Conservation (phyloP, 2,329 filamentous ascomycete genomes). For the Botrytis paeoniae region DNA sequence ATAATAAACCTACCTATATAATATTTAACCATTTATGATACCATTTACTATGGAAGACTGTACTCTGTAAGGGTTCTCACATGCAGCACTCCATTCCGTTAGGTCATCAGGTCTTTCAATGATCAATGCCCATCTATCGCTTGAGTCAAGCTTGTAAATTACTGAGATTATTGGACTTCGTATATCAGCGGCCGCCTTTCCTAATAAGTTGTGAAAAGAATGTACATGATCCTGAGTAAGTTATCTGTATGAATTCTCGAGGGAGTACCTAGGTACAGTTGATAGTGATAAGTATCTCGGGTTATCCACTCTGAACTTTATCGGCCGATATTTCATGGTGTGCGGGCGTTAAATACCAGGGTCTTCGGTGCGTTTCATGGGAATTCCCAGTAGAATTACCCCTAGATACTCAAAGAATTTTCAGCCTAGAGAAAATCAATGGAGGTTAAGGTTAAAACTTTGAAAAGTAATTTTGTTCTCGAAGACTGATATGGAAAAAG, state of each 20-base stretch:
- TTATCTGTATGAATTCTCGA: not conserved
- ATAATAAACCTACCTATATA: not conserved
- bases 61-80: not conserved
- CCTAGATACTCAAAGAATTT: not conserved
- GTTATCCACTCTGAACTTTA: not conserved
- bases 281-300: not conserved
- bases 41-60: not conserved
- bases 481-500: not conserved
- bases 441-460: not conserved
- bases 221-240: not conserved
- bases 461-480: not conserved
- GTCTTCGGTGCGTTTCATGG: not conserved
- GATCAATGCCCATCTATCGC: not conserved
- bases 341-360: not conserved
- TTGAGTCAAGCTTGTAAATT: not conserved
- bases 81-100: not conserved
- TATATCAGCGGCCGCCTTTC: not conserved
- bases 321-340: not conserved
- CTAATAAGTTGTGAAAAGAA: too few species aligned
- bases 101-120: not conserved
- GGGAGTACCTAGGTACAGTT: not conserved
- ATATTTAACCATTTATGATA: not conserved
- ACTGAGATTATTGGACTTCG: not conserved
- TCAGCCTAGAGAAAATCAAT: not conserved
- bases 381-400: not conserved